Percentiles rank a stretch among this genome's conserved stretches.
Conservation (phyloP, 2,329 filamentous ascomycete species). For the Neofusicoccum laricinum region DNA sequence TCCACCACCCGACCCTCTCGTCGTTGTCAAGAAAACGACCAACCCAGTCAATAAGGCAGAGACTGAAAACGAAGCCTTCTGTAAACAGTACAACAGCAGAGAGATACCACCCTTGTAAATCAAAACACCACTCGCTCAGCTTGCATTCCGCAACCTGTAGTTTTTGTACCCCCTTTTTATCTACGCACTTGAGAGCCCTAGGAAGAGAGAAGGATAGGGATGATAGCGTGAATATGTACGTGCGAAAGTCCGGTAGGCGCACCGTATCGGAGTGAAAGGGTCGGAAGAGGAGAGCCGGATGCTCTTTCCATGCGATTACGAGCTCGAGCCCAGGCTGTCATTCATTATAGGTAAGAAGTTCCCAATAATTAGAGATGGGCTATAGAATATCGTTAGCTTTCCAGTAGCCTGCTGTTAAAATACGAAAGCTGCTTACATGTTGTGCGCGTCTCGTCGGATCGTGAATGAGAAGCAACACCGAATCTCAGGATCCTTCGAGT, state of each 20-base stretch:
- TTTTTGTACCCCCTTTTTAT: background rate
- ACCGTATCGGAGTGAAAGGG: background rate
- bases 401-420: background rate
- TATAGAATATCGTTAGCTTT: constrained; percentile 30
- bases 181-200: background rate
- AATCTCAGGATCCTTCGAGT: constrained; percentile 68
- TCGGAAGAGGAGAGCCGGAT: background rate
- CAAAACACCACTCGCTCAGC: background rate
- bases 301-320: background rate
- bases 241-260: background rate
- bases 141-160: background rate
- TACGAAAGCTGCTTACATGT: constrained; percentile 68
- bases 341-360: constrained; percentile 87
- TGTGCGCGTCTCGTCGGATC: constrained; percentile 89
- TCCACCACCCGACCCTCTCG: too few relatives aligned
- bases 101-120: background rate
- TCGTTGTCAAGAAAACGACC: too few relatives aligned
- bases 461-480: constrained; percentile 98
- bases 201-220: background rate
- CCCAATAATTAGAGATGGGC: constrained; percentile 90
- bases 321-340: constrained; percentile 1
- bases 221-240: background rate
- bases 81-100: background rate
- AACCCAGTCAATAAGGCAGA: too few relatives aligned
- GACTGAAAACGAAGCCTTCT: too few relatives aligned